Evolutionary conservation across 148 eudicot genomes (phyloP), one percentile per base, ranked within the genome.

Genomic region (Polygonum aviculare): DNA sequence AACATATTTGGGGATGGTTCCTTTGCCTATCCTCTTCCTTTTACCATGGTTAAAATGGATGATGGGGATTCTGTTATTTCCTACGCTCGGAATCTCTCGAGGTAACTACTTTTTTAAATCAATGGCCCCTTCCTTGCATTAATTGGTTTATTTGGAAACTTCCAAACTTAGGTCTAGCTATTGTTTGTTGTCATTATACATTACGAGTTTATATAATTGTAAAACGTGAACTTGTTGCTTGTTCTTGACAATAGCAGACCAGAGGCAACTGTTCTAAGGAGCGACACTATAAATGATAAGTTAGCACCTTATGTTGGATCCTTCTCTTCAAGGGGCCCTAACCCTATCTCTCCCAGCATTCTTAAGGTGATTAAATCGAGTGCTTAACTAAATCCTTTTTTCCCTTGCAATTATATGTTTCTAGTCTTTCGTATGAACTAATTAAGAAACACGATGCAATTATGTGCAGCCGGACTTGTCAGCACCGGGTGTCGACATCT

Each of bases 241-340:
- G 35, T 63, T 63, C 33, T 22, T 62, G 69, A 22, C 19, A 67
- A 36, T 45, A 70, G 74, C 12, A 70, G 21, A 6, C 78, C 6
- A 79, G 82, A 5, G 79, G 36, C 81, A 62, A 14, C 77, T 83
- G 52, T 72, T 78, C 44, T 80, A 69, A 51, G 79, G 84, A 60
- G 85, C 83, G 77, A 11, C 44, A 5, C 16, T 19, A 0, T 75
- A 74, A 44, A 71, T 0, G 82, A 85, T 57, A 75, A 72, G 57
- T 57, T 26, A 51, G 86, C 85, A 15, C 86, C 86, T 31, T 22
- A 12, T n/a, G 87, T 87, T 0, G 90, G 67, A 40, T 74, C 75
- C 16, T 87, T 87, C 73, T 91, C 93, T 26, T 90, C 93, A 5
- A 81, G 90, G 72, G 93, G 97, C 14, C 97, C 97, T 35, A 88